Evolutionary conservation across 192 early-diverging fungal species (phyloP), one percentile per base, ranked within the genome.

Genomic region (Mortierella claussenii): DNA sequence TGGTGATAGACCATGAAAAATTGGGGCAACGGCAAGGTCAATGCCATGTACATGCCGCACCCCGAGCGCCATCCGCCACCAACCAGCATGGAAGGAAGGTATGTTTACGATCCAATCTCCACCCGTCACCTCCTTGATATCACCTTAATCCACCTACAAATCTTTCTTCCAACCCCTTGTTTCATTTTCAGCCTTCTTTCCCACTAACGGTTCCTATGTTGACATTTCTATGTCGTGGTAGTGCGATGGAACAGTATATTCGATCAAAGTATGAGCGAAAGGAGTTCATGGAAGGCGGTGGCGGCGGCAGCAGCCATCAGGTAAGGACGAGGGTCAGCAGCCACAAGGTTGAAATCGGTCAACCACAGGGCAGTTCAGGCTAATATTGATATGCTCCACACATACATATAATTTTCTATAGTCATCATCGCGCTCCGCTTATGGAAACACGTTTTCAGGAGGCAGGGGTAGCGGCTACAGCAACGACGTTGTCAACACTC

Each of bases 251-350:
- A 68, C 81, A 83, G 40, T 96, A 90, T 58, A 95, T 98, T 55
- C 90, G 95, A 30, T 86, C 95, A 81, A 98, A 98, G 81, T 98
- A 96, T 80, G 93, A 97, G 65, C 88, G 78, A 54, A 89, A 85
- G 33, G 68, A 75, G 50, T 94, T 83, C 84, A 88, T 87, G 67
- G 83, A 85, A 18, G 68, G 71, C 20, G 78, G 74, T n/a, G 66
- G 60, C 24, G 37, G 37, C 13, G 57, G 65, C 26, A 67, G 65
- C 50, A 46, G 55, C n/a, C 45, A 58, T 17, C 68, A 69, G 69
- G 67, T 76, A 59, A 48, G 40, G 21, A 11, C n/a, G n/a, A n/a
- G n/a, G n/a, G n/a, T n/a, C n/a, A n/a, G n/a, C n/a, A n/a, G n/a
- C n/a, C n/a, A n/a, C n/a, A n/a, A n/a, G n/a, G n/a, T n/a, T n/a